Evolutionary conservation across 1,139 yeast genomes (phyloP).

Genomic region (Geotrichum reessii): DNA sequence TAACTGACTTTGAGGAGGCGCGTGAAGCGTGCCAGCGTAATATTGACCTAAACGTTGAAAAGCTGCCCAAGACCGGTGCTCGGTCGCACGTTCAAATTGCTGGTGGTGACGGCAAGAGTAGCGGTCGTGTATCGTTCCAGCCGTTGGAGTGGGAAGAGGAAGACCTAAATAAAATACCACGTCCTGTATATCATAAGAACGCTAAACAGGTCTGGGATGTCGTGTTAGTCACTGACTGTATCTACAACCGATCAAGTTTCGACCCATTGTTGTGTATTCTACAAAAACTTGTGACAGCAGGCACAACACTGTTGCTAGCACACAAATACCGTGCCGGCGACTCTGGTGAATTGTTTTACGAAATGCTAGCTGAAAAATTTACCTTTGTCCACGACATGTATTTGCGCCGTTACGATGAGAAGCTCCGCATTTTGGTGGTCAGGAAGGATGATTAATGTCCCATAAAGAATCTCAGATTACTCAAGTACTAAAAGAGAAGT

Average conservation of each 20-base stretch:
- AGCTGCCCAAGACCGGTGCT: slow-evolving; percentile 9
- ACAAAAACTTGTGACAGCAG: slow-evolving; percentile 17
- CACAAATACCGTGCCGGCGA: slow-evolving; percentile 30
- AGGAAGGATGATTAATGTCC: background rate
- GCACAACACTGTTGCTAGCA: slow-evolving; percentile 26
- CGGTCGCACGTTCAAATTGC: slow-evolving; percentile 3
- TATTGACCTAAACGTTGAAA: slow-evolving; percentile 20
- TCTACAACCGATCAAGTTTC: slow-evolving; percentile 31
- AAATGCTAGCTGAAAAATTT: slow-evolving; percentile 15
- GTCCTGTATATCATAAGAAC: slow-evolving; percentile 10
- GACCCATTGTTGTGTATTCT: slow-evolving; percentile 26
- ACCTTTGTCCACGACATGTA: slow-evolving; percentile 10
- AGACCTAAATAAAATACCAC: slow-evolving; percentile 9
- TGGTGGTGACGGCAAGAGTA: background rate
- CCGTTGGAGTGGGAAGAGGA: slow-evolving; percentile 17
- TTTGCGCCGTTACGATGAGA: slow-evolving; percentile 11
- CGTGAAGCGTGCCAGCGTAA: slow-evolving; percentile 26
- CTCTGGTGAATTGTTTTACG: slow-evolving; percentile 26
- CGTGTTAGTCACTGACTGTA: slow-evolving; percentile 32
- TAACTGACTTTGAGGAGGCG: slow-evolving; percentile 31
- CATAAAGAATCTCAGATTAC: background rate
- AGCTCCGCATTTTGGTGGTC: slow-evolving; percentile 8
- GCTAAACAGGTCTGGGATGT: slow-evolving; percentile 22
- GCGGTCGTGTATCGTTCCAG: slow-evolving; percentile 8
- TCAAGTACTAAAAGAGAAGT: background rate